Percentiles rank a stretch among this genome's conserved stretches.
phyloP scores from a whole-genome alignment of 2,329 filamentous ascomycete genomes.

The Ceratocystis huliohia region DNA sequence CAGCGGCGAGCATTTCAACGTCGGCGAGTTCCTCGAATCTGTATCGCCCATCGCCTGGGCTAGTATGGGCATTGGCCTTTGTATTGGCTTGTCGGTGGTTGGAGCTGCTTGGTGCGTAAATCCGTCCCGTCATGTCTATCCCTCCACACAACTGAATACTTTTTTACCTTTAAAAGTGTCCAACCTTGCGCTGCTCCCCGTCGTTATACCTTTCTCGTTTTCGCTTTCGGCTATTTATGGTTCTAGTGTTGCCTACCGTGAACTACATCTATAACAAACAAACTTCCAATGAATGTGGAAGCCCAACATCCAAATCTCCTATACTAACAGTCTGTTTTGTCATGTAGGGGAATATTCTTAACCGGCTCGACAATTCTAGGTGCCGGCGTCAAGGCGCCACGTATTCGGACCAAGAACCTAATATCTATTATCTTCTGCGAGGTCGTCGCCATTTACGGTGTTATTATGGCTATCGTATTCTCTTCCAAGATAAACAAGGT shows the following conservation, averaged over 20 bases:
- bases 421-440: slow-evolving; percentile 99
- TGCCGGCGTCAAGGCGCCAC: slow-evolving; percentile 87
- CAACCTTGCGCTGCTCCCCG: slow-evolving; percentile 4
- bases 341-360: slow-evolving; percentile 86
- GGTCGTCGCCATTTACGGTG: slow-evolving; percentile 98
- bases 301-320: background rate
- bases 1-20: slow-evolving; percentile 91
- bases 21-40: slow-evolving; percentile 87
- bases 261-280: background rate
- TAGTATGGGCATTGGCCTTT: slow-evolving; percentile 76
- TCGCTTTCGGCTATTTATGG: background rate
- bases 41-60: slow-evolving; percentile 94
- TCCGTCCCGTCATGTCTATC: slow-evolving; percentile 15
- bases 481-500: slow-evolving; percentile 70
- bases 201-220: background rate
- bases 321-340: background rate
- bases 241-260: background rate
- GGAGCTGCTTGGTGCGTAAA: slow-evolving; percentile 80
- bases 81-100: slow-evolving; percentile 90
- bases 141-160: background rate
- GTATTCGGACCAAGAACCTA: slow-evolving; percentile 97
- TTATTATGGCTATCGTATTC: slow-evolving; percentile 99
- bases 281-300: background rate
- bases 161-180: background rate
- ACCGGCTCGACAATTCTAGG: slow-evolving; percentile 96